Percentiles rank a stretch among this genome's conserved stretches.
These are phyloP conservation scores for Cladosporium sp. DNA, from an alignment of 2,329 filamentous ascomycete genomes.

Conservation along the genomic window DNA sequence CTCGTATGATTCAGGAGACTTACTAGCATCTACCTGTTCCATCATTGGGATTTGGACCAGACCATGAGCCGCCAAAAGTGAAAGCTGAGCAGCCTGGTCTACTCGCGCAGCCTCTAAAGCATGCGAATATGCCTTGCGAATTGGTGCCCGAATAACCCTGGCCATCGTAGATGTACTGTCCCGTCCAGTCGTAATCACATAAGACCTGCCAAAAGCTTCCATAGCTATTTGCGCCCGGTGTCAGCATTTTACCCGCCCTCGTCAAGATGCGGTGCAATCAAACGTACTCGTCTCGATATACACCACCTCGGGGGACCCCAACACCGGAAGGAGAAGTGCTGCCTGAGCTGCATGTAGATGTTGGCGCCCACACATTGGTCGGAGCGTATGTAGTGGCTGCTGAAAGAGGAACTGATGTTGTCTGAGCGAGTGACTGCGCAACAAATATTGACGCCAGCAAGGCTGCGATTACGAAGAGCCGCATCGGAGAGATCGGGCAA, in stretches of 20 bases:
- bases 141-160: background rate
- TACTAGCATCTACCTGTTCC: slow-evolving; percentile 8
- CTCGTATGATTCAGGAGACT: background rate
- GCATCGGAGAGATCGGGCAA: background rate
- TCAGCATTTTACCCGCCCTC: background rate
- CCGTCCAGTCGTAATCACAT: slow-evolving; percentile 2
- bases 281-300: slow-evolving; percentile 3
- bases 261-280: background rate
- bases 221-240: background rate
- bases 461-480: background rate
- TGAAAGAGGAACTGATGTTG: background rate
- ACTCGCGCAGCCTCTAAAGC: background rate
- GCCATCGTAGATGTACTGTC: background rate
- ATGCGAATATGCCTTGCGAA: slow-evolving; percentile 5
- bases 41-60: background rate
- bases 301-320: slow-evolving; percentile 1
- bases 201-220: slow-evolving; percentile 1
- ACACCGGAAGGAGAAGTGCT: background rate
- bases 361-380: slow-evolving; percentile 3
- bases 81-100: background rate
- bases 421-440: background rate
- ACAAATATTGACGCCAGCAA: background rate
- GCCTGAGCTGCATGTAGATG: background rate
- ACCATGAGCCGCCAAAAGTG: background rate
- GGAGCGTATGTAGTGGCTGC: slow-evolving; percentile 10